A percentile compares a stretch with the other conserved stretches of the same genome.
Conservation (phyloP, 352 stramenopile genomes). For the Thalassiosira hispida region DNA sequence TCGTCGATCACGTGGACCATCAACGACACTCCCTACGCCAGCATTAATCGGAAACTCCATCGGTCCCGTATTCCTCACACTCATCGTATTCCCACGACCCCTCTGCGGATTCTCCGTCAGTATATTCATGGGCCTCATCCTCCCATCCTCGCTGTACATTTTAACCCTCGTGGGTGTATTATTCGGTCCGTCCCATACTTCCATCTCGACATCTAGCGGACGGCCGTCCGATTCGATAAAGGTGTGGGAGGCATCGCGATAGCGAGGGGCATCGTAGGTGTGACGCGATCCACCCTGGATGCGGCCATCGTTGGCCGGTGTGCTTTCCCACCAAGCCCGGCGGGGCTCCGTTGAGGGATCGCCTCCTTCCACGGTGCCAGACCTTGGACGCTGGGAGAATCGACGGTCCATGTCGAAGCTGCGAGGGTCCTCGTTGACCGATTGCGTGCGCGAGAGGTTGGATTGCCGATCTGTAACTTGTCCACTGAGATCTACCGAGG, state of each 20-base stretch:
- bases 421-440: slow-evolving; percentile 40
- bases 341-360: slow-evolving; percentile 14
- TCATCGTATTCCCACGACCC: slow-evolving; percentile 39
- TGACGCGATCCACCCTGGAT: slow-evolving; percentile 46
- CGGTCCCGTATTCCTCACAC: slow-evolving; percentile 46
- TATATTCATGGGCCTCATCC: slow-evolving; percentile 47
- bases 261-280: slow-evolving; percentile 18
- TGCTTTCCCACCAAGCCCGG: slow-evolving; percentile 38
- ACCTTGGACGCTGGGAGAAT: slow-evolving; percentile 22
- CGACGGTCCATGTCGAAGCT: slow-evolving; percentile 27
- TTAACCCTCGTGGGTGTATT: slow-evolving; percentile 54
- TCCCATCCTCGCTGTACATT: slow-evolving; percentile 55
- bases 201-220: slow-evolving; percentile 48
- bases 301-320: slow-evolving; percentile 1
- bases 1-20: background rate
- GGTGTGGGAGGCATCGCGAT: slow-evolving; percentile 40
- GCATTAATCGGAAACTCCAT: slow-evolving; percentile 60
- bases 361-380: background rate
- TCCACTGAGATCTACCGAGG: slow-evolving; percentile 15
- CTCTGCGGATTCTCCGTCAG: slow-evolving; percentile 41
- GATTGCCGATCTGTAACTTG: slow-evolving; percentile 34
- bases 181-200: slow-evolving; percentile 60
- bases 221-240: slow-evolving; percentile 55
- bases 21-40: slow-evolving; percentile 20
- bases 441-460: slow-evolving; percentile 24